Percentiles rank a stretch among this genome's conserved stretches.
These are phyloP conservation scores for Rhododendron kiyosumense DNA, from an alignment of 148 eudicot genomes.

Conservation along the genomic window DNA sequence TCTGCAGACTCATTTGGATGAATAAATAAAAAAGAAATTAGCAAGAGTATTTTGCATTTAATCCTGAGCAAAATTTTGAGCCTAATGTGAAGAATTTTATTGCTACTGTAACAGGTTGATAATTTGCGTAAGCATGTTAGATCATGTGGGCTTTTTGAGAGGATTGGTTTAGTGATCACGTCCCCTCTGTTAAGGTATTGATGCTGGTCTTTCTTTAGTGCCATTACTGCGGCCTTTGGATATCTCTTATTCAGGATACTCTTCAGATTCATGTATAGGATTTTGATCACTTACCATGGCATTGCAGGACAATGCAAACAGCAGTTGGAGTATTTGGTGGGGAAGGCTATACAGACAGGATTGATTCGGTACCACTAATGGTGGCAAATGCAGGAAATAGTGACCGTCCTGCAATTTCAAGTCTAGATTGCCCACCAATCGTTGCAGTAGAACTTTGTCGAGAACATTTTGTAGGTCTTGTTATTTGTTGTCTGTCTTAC, in stretches of 20 bases:
- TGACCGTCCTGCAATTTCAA: slow-evolving; percentile 83
- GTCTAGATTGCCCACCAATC: slow-evolving; percentile 76
- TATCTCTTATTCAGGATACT: slow-evolving; percentile 3
- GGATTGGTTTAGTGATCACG: slow-evolving; percentile 71
- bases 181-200: slow-evolving; percentile 82
- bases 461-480: slow-evolving; percentile 74
- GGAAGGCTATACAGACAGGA: slow-evolving; percentile 66
- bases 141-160: slow-evolving; percentile 62
- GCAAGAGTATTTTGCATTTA: not conserved
- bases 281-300: slow-evolving; percentile 12
- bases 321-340: slow-evolving; percentile 98
- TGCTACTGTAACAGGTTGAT: slow-evolving; percentile 59
- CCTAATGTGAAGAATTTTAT: not conserved
- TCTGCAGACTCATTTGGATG: not conserved
- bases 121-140: slow-evolving; percentile 77
- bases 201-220: slow-evolving; percentile 3
- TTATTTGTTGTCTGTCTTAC: not conserved
- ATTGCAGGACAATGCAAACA: slow-evolving; percentile 88
- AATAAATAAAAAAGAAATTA: not conserved
- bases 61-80: not conserved
- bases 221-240: not conserved
- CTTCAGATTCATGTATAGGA: not conserved
- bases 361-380: slow-evolving; percentile 72
- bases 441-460: slow-evolving; percentile 88
- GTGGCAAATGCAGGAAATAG: slow-evolving; percentile 87